phyloP scores from a whole-genome alignment of 2,329 filamentous ascomycete species.

The Cladosporium phlei region DNA sequence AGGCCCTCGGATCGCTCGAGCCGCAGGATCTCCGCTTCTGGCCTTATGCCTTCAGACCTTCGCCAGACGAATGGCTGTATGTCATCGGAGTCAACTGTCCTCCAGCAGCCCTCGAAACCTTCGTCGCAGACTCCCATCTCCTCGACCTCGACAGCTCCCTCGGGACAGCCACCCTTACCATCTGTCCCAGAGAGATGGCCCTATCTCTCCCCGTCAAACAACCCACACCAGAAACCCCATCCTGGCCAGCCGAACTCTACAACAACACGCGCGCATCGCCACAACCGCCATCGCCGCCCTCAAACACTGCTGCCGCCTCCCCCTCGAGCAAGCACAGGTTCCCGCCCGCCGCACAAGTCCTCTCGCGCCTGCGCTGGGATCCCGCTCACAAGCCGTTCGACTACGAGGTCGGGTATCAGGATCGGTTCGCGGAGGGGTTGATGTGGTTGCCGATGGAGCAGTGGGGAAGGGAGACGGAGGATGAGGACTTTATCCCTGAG shows the following conservation, averaged over 20 bases:
- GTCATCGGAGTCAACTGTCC: not conserved
- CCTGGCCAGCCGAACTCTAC: too few relatives aligned
- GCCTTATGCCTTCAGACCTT: constrained; percentile 8
- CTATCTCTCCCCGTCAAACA: not conserved
- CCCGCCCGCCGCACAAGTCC: constrained; percentile 8
- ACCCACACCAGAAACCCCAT: too few relatives aligned
- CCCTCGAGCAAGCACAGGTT: not conserved
- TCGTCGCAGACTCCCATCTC: not conserved
- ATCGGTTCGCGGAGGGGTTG: constrained; percentile 44
- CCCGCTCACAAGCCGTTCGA: constrained; percentile 39
- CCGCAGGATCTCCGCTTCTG: constrained; percentile 8
- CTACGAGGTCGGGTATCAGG: constrained; percentile 51
- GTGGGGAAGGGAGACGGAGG: constrained; percentile 49
- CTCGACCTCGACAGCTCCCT: not conserved
- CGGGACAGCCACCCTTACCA: not conserved
- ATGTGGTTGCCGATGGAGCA: constrained; percentile 44
- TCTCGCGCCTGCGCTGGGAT: constrained; percentile 44
- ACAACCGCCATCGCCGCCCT: not conserved
- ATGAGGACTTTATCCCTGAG: constrained; percentile 54
- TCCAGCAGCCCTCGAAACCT: not conserved
- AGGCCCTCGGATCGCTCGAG: too few relatives aligned
- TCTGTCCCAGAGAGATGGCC: not conserved
- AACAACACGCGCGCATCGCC: not conserved
- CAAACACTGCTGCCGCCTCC: not conserved
- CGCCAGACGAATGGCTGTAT: constrained; percentile 10